A percentile compares a stretch with the other conserved stretches of the same genome.
Evolutionary conservation across 352 stramenopile genomes (phyloP).

Genomic region (Phytophthora palmivora): DNA sequence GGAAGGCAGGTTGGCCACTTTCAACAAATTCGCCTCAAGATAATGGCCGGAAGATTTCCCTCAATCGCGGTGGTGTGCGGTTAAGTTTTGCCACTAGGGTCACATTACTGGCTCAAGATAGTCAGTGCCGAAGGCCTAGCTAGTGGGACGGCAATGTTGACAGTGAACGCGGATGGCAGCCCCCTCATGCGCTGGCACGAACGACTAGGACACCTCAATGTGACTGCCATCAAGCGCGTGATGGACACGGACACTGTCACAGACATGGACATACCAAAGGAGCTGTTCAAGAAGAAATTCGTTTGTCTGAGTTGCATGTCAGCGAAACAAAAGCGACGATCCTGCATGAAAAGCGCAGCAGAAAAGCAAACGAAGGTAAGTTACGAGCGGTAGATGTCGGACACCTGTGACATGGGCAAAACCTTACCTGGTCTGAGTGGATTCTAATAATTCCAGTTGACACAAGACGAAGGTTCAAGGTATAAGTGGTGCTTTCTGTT

Average conservation of each 20-base stretch:
- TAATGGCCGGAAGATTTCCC: no score
- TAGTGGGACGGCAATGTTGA: no score
- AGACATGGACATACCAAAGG: background rate
- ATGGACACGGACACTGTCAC: background rate
- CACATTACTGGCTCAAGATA: no score
- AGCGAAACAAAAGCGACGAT: background rate
- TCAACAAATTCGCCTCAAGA: no score
- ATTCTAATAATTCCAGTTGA: constrained; percentile 14
- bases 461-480: constrained; percentile 13
- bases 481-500: constrained; percentile 14
- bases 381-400: background rate
- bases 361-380: background rate
- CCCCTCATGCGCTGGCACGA: no score
- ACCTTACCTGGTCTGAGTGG: background rate
- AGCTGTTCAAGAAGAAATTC: constrained; percentile 5
- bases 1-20: no score
- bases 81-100: no score
- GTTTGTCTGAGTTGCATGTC: background rate
- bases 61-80: no score
- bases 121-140: no score
- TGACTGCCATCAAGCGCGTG: background rate
- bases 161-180: no score
- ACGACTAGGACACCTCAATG: background rate
- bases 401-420: background rate
- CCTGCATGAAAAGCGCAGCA: background rate